A percentile compares a stretch with the other conserved stretches of the same genome.
Conservation (phyloP, 2,329 filamentous ascomycete species). For the Talaromyces sp. region DNA sequence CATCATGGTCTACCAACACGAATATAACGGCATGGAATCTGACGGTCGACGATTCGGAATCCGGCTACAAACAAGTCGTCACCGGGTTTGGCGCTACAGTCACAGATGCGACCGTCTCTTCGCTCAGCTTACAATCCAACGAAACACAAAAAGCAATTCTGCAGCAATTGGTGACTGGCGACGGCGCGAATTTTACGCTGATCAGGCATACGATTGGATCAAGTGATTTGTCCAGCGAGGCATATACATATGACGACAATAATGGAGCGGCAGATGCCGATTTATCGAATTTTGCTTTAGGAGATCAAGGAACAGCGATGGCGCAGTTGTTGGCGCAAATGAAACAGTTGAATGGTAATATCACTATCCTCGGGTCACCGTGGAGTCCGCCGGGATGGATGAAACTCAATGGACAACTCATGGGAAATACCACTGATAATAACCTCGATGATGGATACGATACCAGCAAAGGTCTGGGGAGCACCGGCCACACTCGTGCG, state of each 20-base stretch:
- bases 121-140: slow-evolving; percentile 32
- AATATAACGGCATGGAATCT: slow-evolving; percentile 28
- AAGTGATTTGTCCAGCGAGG: slow-evolving; percentile 33
- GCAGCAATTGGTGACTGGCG: slow-evolving; percentile 33
- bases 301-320: slow-evolving; percentile 37
- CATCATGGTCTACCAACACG: slow-evolving; percentile 20
- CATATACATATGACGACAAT: slow-evolving; percentile 42
- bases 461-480: slow-evolving; percentile 26
- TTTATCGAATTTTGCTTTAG: slow-evolving; percentile 32
- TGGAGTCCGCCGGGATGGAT: slow-evolving; percentile 43
- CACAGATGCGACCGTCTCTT: slow-evolving; percentile 38
- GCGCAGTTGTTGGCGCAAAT: slow-evolving; percentile 36
- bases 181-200: slow-evolving; percentile 36
- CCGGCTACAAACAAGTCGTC: slow-evolving; percentile 29
- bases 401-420: slow-evolving; percentile 38
- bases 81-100: slow-evolving; percentile 39
- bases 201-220: slow-evolving; percentile 43
- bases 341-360: slow-evolving; percentile 32
- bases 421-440: slow-evolving; percentile 30
- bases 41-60: slow-evolving; percentile 26
- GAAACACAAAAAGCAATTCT: slow-evolving; percentile 31
- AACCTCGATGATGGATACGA: slow-evolving; percentile 32
- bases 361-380: slow-evolving; percentile 36
- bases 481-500: slow-evolving; percentile 31
- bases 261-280: slow-evolving; percentile 31